Evolutionary conservation across 2,329 filamentous ascomycete species (phyloP), one percentile per base, ranked within the genome.

Genomic region (Purpureocillium lavendulum): DNA sequence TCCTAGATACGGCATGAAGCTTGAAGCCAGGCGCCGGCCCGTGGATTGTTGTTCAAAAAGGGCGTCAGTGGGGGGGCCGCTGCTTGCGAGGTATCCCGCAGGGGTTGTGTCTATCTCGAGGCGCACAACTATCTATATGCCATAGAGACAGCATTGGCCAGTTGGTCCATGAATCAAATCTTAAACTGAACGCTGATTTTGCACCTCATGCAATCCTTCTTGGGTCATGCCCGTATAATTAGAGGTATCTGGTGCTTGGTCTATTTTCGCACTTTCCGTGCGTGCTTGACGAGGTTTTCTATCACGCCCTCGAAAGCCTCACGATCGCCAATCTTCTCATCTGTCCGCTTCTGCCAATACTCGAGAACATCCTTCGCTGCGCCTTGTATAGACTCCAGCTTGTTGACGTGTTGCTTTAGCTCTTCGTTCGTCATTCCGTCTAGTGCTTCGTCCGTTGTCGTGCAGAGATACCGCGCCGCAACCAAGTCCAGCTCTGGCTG

Each of bases 271-370:
- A 87, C 80, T 65, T 89, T 87, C 59, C 87, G 75, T 36, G 87
- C 87, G 65, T 94, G 87, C 60, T 88, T 92, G 33, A 96, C 90
- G 48, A 97, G 62, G 60, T 95, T 96, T 65, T 95, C 90, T 71
- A 97, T 96, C 13, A 97, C 90, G 1, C 87, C 88, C 58, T 97
- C 90, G 59, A 96, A 92, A 3, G 88, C 87, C 58, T 96, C 90
- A 50, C 92, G 82, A 57, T 97, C 90, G 31, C 86, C 86, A 47
- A 94, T 67, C 52, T 90, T 87, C 50, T 88, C 87, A 57, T 95
- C 89, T 39, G 84, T 82, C 51, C 81, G 71, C 66, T 86, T 85
- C 50, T 86, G 75, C 90, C 90, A 97, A 58, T 90, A 94, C 48
- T 87, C 84, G 38, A 96, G 67, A 30, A 89, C 80, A 43, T 86